phyloP scores from a whole-genome alignment of 2,329 filamentous ascomycete species.

The Elsinoe australis region DNA sequence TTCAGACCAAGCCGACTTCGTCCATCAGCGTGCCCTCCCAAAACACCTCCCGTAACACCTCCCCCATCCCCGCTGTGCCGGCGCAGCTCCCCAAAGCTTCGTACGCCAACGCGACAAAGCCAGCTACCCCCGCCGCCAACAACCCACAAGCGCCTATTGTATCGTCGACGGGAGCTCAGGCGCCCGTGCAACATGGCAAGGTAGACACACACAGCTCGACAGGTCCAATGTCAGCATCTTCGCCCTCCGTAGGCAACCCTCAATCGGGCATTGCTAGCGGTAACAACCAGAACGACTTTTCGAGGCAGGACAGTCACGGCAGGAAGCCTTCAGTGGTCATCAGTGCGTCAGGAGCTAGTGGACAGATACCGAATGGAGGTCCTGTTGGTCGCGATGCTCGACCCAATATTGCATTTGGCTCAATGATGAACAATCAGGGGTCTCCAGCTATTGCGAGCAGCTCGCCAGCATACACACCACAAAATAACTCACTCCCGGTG shows the following conservation, averaged over 20 bases:
- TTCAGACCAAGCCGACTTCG: conserved; percentile 42
- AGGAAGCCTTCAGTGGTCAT: conserved; percentile 90
- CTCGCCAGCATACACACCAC: conserved; percentile 54
- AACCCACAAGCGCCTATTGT: conserved; percentile 42
- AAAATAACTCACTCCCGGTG: conserved; percentile 51
- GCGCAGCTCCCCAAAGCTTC: conserved; percentile 50
- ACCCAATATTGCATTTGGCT: conserved; percentile 72
- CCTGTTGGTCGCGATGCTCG: conserved; percentile 49
- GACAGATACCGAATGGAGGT: conserved; percentile 70
- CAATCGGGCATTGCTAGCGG: conserved; percentile 34
- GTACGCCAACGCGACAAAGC: conserved; percentile 56
- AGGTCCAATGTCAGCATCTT: conserved; percentile 17
- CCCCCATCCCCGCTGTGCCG: conserved; percentile 47
- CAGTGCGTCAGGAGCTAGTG: conserved; percentile 69
- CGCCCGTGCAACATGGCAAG: conserved; percentile 47
- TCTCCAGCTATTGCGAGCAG: conserved; percentile 58
- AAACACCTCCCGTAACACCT: conserved; percentile 44
- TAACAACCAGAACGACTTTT: conserved; percentile 42
- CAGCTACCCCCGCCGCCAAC: conserved; percentile 31
- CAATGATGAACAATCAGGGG: conserved; percentile 48
- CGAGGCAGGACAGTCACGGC: conserved; percentile 57
- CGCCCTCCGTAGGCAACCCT: conserved; percentile 37
- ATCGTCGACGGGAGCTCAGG: conserved; percentile 43
- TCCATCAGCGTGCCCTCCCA: conserved; percentile 42
- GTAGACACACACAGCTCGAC: conserved; percentile 43